Base-by-base conservation (phyloP, 116 monocot species). In the Posidonia oceanica region DNA sequence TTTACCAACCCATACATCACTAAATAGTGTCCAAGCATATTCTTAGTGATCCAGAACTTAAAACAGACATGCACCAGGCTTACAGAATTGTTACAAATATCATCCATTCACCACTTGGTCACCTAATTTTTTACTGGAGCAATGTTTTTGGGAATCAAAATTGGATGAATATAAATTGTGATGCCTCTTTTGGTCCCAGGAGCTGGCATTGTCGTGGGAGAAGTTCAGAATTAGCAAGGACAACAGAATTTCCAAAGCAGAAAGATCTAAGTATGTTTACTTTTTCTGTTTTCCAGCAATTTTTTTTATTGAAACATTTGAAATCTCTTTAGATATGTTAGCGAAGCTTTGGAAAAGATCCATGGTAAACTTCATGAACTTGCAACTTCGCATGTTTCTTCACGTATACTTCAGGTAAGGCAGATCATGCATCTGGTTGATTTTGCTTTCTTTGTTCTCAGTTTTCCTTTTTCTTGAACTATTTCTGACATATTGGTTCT, bases 371-470 rank as follows among this genome's bases (percentile, higher is more conserved):
- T 77, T 72, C 55, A 79, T 36, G 96, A 96, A 71, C 86, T 96
- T 73, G 89, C 89, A 39, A 81, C 78, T 61, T 96, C 89, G 23
- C 96, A 96, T 75, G 83, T 96, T 60, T 78, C 96, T 75, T 87
- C 96, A 10, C 96, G 96, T 78, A 88, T 96, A 70, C 88, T 96
- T 75, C 96, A 96, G 77, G 91, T 89, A 72, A 81, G 78, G 41
- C 12, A 57, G 5, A 14, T 56, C 18, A 15, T 56, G 37, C 7
- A 39, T 22, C 14, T 42, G 21, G 39, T 2, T 21, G 1, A 51
- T 20, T 52, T 3, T 6, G n/a, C 20, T 68, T 68, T 16, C 16
- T 0, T 56, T 69, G 21, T 23, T 69, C n/a, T 17, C 44, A 42
- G 18, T 12, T 42, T 66, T 42, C 40, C 17, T 6, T 52, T 54